Base-by-base conservation (phyloP, 2,329 filamentous ascomycete genomes). In the Sarocladium brachiariae region DNA sequence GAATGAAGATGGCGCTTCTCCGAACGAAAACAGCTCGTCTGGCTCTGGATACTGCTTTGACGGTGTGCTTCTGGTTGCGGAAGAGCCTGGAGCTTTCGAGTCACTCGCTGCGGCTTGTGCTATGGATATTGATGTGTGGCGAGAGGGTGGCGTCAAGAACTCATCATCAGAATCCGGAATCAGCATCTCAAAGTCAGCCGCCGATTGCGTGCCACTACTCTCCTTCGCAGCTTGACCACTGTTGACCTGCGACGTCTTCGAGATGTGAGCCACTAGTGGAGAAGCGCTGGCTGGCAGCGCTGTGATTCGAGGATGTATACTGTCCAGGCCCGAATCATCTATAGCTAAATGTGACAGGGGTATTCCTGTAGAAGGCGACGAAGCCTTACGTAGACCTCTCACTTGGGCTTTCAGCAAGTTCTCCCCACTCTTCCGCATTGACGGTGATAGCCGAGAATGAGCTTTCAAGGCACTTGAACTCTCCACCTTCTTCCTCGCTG, bases 131-230 rank as follows among this genome's bases (percentile, higher is more conserved):
- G 65, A 58, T 50, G 60, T 53, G 58, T 74, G 62, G 33, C 61
- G 63, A 9, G 63, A 63, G 8, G 63, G 66, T 11, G 74, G 69
- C 4, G 70, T 71, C 34, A 74, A 57, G 37, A 73, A 74, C 38
- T 81, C 77, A 38, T 81, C 78, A 39, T 81, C 78, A 39, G 78
- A 82, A 56, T 82, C 78, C 49, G 75, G 69, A 35, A 81, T 74
- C 6, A 78, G 61, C 30, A 67, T 64, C 25, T 68, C 64, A 50
- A 45, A 27, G 18, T 45, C 39, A 30, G 10, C 21, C 14, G 25
- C 37, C 9, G 37, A 23, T 4, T 45, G 4, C 21, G 39, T 6
- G 21, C 18, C 38, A 19, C 3, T 9, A 7, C 23, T 19, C 37
- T 39, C 14, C 19, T 39, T 19, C 18, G 19, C 33, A 8, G 9